These are phyloP conservation scores for Cutaneotrichosporon cyanovorans DNA, from an alignment of 1,284 basidiomycete species.

Conservation along the genomic window DNA sequence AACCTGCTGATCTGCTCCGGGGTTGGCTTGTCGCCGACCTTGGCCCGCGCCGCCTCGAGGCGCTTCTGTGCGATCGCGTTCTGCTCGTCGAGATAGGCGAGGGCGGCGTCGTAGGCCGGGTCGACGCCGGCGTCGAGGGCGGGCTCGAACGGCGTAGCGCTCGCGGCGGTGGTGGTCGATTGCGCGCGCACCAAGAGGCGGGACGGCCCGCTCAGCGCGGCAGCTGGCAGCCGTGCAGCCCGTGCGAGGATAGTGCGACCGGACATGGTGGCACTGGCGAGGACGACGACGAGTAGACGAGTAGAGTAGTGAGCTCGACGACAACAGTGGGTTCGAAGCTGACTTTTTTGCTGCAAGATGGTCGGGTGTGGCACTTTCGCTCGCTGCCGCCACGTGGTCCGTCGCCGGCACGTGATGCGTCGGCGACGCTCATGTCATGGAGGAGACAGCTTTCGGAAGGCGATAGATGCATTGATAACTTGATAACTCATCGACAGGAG, in stretches of 20 bases:
- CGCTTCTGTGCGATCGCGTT: slow-evolving; percentile 1
- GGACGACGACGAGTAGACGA: slow-evolving; percentile 1
- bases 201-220: slow-evolving; percentile 11
- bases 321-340: background rate
- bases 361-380: no score
- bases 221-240: slow-evolving; percentile 9
- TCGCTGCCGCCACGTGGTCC: no score
- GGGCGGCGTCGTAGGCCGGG: slow-evolving; percentile 42
- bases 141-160: slow-evolving; percentile 26
- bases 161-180: slow-evolving; percentile 15
- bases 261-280: slow-evolving; percentile 8
- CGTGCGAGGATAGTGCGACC: slow-evolving; percentile 13
- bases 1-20: slow-evolving; percentile 16
- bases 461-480: no score
- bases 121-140: slow-evolving; percentile 34
- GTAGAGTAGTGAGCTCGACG: background rate
- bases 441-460: no score
- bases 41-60: slow-evolving; percentile 2
- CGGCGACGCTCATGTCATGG: no score
- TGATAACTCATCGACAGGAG: no score
- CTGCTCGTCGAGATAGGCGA: slow-evolving; percentile 27
- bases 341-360: background rate
- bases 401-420: no score
- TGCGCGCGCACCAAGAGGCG: slow-evolving; percentile 14
- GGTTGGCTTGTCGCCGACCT: slow-evolving; percentile 7